A percentile compares a stretch with the other conserved stretches of the same genome.
phyloP scores from a whole-genome alignment of 108 stramenopile genomes.

The Skeletonema tropicum region DNA sequence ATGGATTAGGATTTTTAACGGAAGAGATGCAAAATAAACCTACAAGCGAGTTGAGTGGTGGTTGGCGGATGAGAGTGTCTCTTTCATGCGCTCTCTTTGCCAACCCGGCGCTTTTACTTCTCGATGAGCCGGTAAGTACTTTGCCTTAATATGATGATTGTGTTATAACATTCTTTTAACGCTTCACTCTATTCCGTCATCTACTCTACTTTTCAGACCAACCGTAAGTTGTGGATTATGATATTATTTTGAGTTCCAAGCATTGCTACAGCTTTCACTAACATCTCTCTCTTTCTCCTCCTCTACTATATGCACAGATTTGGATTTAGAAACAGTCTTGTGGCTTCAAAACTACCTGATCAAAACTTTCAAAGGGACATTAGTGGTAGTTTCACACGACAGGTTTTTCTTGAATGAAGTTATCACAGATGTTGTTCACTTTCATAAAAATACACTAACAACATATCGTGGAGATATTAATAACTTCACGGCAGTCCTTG shows the following conservation, averaged over 20 bases:
- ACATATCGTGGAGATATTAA: constrained; percentile 90
- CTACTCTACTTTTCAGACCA: not conserved
- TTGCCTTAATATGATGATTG: not conserved
- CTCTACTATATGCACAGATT: constrained; percentile 2
- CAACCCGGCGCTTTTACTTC: constrained; percentile 75
- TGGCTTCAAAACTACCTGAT: constrained; percentile 93
- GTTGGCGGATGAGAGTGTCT: constrained; percentile 97
- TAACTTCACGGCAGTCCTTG: constrained; percentile 78
- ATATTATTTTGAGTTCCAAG: not conserved
- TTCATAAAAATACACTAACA: constrained; percentile 71
- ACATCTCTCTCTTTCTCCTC: not conserved
- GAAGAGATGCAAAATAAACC: constrained; percentile 83
- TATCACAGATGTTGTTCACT: constrained; percentile 90
- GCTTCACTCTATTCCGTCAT: not conserved
- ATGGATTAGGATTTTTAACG: constrained; percentile 84
- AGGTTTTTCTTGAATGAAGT: constrained; percentile 90
- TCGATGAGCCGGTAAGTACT: constrained; percentile 32
- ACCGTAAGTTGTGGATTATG: not conserved
- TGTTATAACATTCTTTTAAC: not conserved
- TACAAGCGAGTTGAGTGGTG: constrained; percentile 83
- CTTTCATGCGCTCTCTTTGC: constrained; percentile 92
- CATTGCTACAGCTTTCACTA: not conserved
- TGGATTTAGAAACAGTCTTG: constrained; percentile 82
- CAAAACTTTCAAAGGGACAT: constrained; percentile 69
- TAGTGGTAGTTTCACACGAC: constrained; percentile 94